Evolutionary conservation across 768 basidiomycete genomes (phyloP).

Genomic region (Cubamyces lactineus): DNA sequence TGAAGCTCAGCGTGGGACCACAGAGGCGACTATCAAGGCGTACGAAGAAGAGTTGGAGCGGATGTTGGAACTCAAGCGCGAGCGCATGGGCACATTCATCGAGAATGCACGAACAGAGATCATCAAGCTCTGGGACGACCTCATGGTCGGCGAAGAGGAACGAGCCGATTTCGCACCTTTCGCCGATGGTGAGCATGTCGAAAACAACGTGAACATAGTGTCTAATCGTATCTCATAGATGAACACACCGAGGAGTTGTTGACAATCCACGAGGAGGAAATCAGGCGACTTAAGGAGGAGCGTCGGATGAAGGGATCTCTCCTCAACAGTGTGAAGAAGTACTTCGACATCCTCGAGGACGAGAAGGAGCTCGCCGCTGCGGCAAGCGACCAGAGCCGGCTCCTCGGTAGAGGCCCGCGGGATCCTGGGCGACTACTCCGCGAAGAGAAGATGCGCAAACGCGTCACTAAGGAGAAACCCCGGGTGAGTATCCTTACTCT

Average conservation of each 20-base stretch:
- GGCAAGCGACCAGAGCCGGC: conserved; percentile 78
- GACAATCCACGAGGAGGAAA: conserved; percentile 83
- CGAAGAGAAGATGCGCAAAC: conserved; percentile 97
- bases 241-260: conserved; percentile 90
- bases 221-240: conserved; percentile 47
- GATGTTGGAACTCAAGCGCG: conserved; percentile 86
- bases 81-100: conserved; percentile 86
- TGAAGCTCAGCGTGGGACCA: conserved; percentile 81
- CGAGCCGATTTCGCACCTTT: conserved; percentile 80
- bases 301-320: conserved; percentile 76
- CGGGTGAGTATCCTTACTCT: conserved; percentile 56
- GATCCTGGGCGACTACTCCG: conserved; percentile 85
- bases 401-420: conserved; percentile 78
- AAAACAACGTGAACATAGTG: background rate
- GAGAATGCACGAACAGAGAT: conserved; percentile 83
- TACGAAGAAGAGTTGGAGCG: conserved; percentile 91
- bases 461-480: conserved; percentile 91
- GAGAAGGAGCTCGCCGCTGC: conserved; percentile 85
- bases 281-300: conserved; percentile 80
- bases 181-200: conserved; percentile 65
- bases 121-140: conserved; percentile 76
- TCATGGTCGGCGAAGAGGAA: conserved; percentile 86
- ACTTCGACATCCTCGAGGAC: conserved; percentile 89
- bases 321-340: conserved; percentile 78
- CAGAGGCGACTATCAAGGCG: conserved; percentile 71